Percentiles rank a stretch among this genome's conserved stretches.
Evolutionary conservation across 805 yeast species (phyloP).

Genomic region (Teunomyces barrocoloradensis): DNA sequence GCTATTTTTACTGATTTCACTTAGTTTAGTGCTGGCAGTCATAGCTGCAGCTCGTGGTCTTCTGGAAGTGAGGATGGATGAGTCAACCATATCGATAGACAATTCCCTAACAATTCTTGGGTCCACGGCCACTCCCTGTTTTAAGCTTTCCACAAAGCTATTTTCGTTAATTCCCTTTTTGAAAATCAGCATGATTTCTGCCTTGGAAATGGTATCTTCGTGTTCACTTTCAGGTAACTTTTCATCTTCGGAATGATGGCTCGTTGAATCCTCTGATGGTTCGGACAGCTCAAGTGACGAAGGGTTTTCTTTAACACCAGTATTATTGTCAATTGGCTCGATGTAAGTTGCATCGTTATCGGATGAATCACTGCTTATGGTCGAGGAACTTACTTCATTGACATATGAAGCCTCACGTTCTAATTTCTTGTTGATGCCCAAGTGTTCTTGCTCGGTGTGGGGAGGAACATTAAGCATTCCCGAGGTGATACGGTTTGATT

Average conservation of each 20-base stretch:
- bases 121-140: slow-evolving; percentile 16
- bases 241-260: neutral
- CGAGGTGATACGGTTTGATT: slow-evolving; percentile 33
- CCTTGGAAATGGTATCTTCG: slow-evolving; percentile 14
- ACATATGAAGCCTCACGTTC: neutral
- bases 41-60: slow-evolving; percentile 10
- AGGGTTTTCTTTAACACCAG: neutral
- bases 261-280: neutral
- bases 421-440: slow-evolving; percentile 9
- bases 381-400: neutral
- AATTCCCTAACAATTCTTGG: slow-evolving; percentile 13
- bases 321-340: neutral
- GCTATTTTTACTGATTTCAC: neutral
- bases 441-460: slow-evolving; percentile 25
- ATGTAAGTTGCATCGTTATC: neutral
- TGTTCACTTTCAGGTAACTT: neutral
- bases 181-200: slow-evolving; percentile 21
- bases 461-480: slow-evolving; percentile 41
- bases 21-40: slow-evolving; percentile 5
- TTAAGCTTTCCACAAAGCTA: slow-evolving; percentile 6
- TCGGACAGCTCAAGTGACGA: slow-evolving; percentile 1
- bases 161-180: slow-evolving; percentile 16
- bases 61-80: slow-evolving; percentile 6
- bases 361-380: neutral
- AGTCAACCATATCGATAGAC: slow-evolving; percentile 23